Evolutionary conservation across 108 stramenopile species (phyloP), one percentile per base, ranked within the genome.

Genomic region (Stephanodiscus minutulus): DNA sequence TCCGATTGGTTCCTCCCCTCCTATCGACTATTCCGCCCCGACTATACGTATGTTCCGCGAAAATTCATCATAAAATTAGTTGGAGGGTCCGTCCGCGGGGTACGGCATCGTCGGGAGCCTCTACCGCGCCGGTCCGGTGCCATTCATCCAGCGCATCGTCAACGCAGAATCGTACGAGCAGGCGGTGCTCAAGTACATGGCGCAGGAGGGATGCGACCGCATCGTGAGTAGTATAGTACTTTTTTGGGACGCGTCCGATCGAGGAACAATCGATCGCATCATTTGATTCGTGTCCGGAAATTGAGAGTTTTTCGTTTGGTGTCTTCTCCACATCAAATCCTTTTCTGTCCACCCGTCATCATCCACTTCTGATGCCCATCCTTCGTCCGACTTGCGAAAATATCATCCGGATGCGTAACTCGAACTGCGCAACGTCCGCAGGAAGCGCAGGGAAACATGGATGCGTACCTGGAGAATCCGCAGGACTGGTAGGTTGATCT

Each of bases 361-460:
- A 35, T 8, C 39, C 10, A 11, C 10, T 39, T 39, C 11, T 36
- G 35, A 36, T 36, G 3, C 35, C 35, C 35, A 36, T 36, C 6
- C 6, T 35, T 35, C 35, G 6, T 35, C n/a, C n/a, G n/a, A n/a
- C n/a, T n/a, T n/a, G n/a, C n/a, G n/a, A n/a, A n/a, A n/a, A n/a
- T n/a, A n/a, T n/a, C n/a, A n/a, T n/a, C n/a, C n/a, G n/a, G n/a
- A n/a, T n/a, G n/a, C n/a, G n/a, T n/a, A n/a, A n/a, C n/a, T n/a
- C n/a, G n/a, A n/a, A n/a, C n/a, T n/a, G n/a, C n/a, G n/a, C n/a
- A n/a, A n/a, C n/a, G n/a, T n/a, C n/a, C n/a, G n/a, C 20, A 72
- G 59, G 81, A 82, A 29, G 89, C 87, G 0, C 86, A 87, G 50
- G 89, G 87, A 3, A 87, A 90, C 55, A 90, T 90, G 89, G 89